phyloP scores from a whole-genome alignment of 192 early-diverging fungal species.

The Dispira simplex region DNA sequence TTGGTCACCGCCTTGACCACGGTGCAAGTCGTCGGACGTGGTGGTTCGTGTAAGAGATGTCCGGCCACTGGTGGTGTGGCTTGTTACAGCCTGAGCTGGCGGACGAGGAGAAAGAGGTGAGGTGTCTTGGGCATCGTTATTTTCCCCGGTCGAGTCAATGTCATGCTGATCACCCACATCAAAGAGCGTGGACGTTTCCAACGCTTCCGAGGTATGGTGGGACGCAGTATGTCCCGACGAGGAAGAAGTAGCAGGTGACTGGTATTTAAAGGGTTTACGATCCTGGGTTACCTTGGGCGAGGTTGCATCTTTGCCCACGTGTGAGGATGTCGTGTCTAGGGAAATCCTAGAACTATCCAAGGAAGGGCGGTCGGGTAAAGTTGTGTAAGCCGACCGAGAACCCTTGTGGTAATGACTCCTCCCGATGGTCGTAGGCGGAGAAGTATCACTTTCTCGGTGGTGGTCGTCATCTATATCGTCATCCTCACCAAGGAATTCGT shows the following conservation, averaged over 20 bases:
- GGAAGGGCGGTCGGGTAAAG: not conserved
- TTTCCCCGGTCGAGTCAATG: not conserved
- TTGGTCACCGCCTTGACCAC: not conserved
- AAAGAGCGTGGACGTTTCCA: constrained; percentile 5
- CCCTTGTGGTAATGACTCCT: not conserved
- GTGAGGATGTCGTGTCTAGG: not conserved
- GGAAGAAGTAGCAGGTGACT: not conserved
- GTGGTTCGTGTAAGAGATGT: too few species aligned
- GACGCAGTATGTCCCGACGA: not conserved
- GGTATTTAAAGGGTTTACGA: not conserved
- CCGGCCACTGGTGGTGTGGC: too few species aligned
- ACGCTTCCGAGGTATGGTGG: not conserved
- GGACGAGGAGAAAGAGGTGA: too few species aligned
- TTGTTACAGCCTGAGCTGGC: too few species aligned
- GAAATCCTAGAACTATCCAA: not conserved
- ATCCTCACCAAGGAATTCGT: constrained; percentile 1
- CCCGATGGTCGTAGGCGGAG: not conserved
- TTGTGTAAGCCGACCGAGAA: not conserved
- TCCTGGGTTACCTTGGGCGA: not conserved
- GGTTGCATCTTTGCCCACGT: not conserved
- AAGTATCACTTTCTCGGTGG: not conserved
- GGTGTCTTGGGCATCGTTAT: not conserved
- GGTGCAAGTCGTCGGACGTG: too few species aligned
- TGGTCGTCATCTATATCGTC: not conserved
- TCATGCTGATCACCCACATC: constrained; percentile 1